Evolutionary conservation across 208 protist species (phyloP), one percentile per base, ranked within the genome.

Genomic region (Leishmania tropica): DNA sequence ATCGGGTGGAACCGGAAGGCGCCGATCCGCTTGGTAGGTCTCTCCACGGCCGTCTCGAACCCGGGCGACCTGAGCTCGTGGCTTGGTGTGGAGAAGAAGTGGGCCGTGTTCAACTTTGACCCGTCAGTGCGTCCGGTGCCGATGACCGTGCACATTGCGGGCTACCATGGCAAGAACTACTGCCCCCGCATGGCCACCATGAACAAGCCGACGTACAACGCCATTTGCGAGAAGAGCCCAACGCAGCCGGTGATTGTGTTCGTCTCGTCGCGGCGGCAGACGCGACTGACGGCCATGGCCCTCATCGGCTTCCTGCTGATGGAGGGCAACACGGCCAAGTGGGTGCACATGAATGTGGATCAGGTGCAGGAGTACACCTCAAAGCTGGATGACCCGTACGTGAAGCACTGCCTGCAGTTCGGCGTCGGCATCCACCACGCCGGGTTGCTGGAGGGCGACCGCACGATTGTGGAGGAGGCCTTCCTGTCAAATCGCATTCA

Each of bases 341-440:
- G 98, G 92, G 90, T 99, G 35, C 92, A 92, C 76, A 93, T 98
- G 92, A 83, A 89, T 53, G 93, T 98, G 51, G 87, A 90, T 10
- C 96, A 99, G 89, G 81, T 99, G 24, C 91, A 97, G 70, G 42
- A 81, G 40, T 76, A 98, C 68, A 88, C 94, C 24, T 73, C 77
- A 21, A 58, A 88, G 72, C 82, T 99, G 54, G 88, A 95, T 67
- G 98, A 99, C 86, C 84, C 88, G 28, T 90, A 97, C 85, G 90
- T 99, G 77, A 97, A 97, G 85, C 97, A 99, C 86, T 98, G 92
- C 72, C 91, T 99, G 19, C 86, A 94, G 75, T 99, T 99, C 92
- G 99, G 99, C 74, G 98, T 99, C 78, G 99, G 99, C 45, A 94
- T 99, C 62, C 99, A 99, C 88, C 99, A 99, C 92, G 99, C 99